Conservation (phyloP, 2,329 filamentous ascomycete species). For the Aspergillus latus region DNA sequence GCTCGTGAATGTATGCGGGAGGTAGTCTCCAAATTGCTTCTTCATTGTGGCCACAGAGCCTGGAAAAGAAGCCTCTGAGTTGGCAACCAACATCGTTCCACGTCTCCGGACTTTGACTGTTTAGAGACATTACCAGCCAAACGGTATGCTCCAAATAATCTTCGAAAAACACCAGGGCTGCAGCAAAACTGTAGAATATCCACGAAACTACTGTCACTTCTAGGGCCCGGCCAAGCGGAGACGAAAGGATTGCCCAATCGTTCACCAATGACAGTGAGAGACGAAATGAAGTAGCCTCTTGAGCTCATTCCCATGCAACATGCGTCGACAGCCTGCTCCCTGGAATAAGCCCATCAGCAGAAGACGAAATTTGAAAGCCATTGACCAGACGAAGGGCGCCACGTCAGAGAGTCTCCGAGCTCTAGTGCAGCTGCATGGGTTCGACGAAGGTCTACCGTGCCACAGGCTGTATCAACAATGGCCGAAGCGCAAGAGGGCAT, state of each 20-base stretch:
- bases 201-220: slow-evolving; percentile 1
- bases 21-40: slow-evolving; percentile 16
- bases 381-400: slow-evolving; percentile 39
- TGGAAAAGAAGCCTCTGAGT: slow-evolving; percentile 27
- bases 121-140: slow-evolving; percentile 20
- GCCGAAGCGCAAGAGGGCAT: slow-evolving; percentile 29
- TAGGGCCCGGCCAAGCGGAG: slow-evolving; percentile 21
- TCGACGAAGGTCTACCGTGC: slow-evolving; percentile 35
- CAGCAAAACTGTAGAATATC: too few species aligned
- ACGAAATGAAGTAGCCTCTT: slow-evolving; percentile 12
- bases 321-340: slow-evolving; percentile 24
- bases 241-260: slow-evolving; percentile 12
- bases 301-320: slow-evolving; percentile 16
- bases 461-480: slow-evolving; percentile 36
- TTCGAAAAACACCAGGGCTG: slow-evolving; percentile 15
- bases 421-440: slow-evolving; percentile 42
- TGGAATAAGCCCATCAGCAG: slow-evolving; percentile 26
- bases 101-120: slow-evolving; percentile 24
- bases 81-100: slow-evolving; percentile 31
- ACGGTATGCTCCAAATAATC: slow-evolving; percentile 25
- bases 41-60: slow-evolving; percentile 24
- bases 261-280: slow-evolving; percentile 17
- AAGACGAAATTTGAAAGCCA: slow-evolving; percentile 25
- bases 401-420: slow-evolving; percentile 43
- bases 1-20: slow-evolving; percentile 21